These are phyloP conservation scores for Rubia balearica DNA, from an alignment of 305 asterid genomes.

Conservation along the genomic window DNA sequence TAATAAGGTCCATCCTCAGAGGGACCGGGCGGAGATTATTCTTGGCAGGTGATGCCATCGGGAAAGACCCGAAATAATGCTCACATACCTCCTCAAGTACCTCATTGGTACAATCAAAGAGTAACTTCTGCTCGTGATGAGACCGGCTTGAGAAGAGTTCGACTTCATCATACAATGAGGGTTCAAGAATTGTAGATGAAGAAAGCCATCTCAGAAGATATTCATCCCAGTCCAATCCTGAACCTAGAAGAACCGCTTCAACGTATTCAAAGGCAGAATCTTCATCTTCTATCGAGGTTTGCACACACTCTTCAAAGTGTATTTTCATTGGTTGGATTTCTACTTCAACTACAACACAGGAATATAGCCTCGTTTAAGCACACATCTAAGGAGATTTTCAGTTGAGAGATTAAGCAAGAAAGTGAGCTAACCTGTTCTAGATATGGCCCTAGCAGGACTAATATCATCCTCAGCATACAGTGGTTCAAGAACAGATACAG, in stretches of 20 bases:
- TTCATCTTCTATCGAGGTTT: slow-evolving; percentile 56
- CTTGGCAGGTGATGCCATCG: slow-evolving; percentile 31
- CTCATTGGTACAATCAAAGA: slow-evolving; percentile 73
- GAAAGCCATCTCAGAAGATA: slow-evolving; percentile 76
- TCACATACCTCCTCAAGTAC: slow-evolving; percentile 58
- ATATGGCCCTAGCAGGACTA: slow-evolving; percentile 66
- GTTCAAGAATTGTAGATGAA: slow-evolving; percentile 57
- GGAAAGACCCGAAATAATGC: slow-evolving; percentile 49
- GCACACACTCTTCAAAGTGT: slow-evolving; percentile 59
- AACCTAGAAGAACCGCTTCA: slow-evolving; percentile 90
- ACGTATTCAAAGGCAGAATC: slow-evolving; percentile 95
- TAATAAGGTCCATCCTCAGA: slow-evolving; percentile 70
- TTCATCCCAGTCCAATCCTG: slow-evolving; percentile 91
- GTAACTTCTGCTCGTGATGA: slow-evolving; percentile 65
- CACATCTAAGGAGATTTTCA: not conserved
- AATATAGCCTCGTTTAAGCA: slow-evolving; percentile 22
- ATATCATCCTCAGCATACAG: slow-evolving; percentile 62
- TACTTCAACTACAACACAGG: slow-evolving; percentile 40
- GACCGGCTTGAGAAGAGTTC: slow-evolving; percentile 75
- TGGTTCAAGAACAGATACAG: slow-evolving; percentile 85
- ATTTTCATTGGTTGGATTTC: slow-evolving; percentile 68
- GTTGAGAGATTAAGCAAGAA: slow-evolving; percentile 2
- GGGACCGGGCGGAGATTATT: slow-evolving; percentile 45
- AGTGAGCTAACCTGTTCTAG: slow-evolving; percentile 48
- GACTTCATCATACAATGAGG: slow-evolving; percentile 74